Evolutionary conservation across 768 basidiomycete species (phyloP), one percentile per base, ranked within the genome.

Genomic region (Lactarius trivialis): DNA sequence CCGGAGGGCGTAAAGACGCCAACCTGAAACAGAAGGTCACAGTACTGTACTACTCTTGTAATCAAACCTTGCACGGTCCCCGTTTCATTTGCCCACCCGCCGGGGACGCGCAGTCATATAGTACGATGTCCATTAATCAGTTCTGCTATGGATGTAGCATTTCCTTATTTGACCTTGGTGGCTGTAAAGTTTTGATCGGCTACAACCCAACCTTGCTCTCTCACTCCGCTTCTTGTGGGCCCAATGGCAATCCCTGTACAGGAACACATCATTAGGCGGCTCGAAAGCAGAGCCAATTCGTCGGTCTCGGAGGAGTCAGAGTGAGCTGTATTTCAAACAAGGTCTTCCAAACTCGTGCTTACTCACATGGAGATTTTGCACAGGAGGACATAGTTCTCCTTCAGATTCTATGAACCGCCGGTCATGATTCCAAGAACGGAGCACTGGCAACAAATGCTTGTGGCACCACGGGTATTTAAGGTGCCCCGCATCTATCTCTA

Each of bases 321-420:
- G 14, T 34, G 32, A 36, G 8, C n/a, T 43, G 30, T 48, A 48
- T 63, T 61, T 61, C 57, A 63, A 63, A 63, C 21, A 51, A 30
- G 30, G 24, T 45, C 36, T 60, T 60, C 52, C 56, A 41, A 57
- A 43, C 41, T 43, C 19, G 56, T 52, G 34, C 56, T 34, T 55
- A 55, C 53, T 55, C 63, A 15, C 63, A 64, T 64, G 63, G 63
- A 64, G 63, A 34, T 50, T 41, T 41, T 24, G 59, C 63, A 64
- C 63, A 64, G 63, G 58, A 55, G 63, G 58, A 55, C 55, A 64
- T 49, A 36, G 7, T 32, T 26, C 34, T 48, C 52, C 63, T 34
- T 32, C 32, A 60, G 19, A 41, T 50, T 30, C 32, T 12, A 43
- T 55, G 39, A 28, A 36, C 54, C 60, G 28, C 37, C 62, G 58